A percentile compares a stretch with the other conserved stretches of the same genome.
Conservation (phyloP, 352 stramenopile species). For the Ophiocytium majus region DNA sequence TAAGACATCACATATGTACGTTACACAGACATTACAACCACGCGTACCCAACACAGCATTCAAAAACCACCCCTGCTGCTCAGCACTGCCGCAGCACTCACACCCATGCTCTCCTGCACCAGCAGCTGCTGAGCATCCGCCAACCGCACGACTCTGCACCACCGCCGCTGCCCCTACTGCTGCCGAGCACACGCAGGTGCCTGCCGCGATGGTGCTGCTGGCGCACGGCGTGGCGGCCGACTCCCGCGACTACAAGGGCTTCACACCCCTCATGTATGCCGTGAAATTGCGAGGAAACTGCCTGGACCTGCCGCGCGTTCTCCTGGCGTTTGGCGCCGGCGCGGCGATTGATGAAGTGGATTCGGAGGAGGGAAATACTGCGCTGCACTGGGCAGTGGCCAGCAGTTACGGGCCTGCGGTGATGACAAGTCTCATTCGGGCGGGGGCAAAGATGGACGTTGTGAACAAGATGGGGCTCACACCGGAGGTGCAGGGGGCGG, state of each 20-base stretch:
- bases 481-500: conserved; percentile 31
- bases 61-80: too few species aligned
- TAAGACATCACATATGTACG: too few species aligned
- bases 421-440: conserved; percentile 33
- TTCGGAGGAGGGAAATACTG: conserved; percentile 46
- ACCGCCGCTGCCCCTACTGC: neutral
- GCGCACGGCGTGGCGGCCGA: conserved; percentile 32
- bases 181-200: too few species aligned
- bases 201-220: conserved; percentile 37
- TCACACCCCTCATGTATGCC: conserved; percentile 52
- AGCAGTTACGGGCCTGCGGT: conserved; percentile 35
- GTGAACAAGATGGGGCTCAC: conserved; percentile 41
- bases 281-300: conserved; percentile 41
- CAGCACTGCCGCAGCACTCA: neutral
- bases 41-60: too few species aligned
- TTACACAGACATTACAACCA: too few species aligned
- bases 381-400: conserved; percentile 50
- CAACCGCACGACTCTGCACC: neutral
- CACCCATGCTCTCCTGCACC: too few species aligned
- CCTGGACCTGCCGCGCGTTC: conserved; percentile 35
- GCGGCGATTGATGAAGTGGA: conserved; percentile 34
- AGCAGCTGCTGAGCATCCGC: too few species aligned
- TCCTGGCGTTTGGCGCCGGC: conserved; percentile 36
- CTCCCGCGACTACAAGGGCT: conserved; percentile 44
- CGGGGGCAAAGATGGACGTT: conserved; percentile 38